These are phyloP conservation scores for Austroboletus niveus DNA, from an alignment of 1,284 basidiomycete genomes.

Conservation along the genomic window DNA sequence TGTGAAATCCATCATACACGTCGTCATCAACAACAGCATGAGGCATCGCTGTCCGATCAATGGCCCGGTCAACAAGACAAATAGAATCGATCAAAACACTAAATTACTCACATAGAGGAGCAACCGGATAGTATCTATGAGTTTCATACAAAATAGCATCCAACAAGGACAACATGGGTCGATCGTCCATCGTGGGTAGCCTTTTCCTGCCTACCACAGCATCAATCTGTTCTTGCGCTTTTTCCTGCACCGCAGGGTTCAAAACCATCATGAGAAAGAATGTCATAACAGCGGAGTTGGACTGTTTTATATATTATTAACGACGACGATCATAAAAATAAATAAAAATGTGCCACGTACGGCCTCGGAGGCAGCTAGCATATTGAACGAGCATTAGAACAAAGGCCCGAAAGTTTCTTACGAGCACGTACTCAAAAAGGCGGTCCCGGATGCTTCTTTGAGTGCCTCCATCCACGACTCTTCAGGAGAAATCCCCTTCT, in stretches of 20 bases:
- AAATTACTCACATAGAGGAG: slow-evolving; percentile 9
- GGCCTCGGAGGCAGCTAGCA: slow-evolving; percentile 9
- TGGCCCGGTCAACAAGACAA: not conserved
- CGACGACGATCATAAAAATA: too few relatives aligned
- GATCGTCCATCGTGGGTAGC: slow-evolving; percentile 32
- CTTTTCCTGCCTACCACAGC: slow-evolving; percentile 23
- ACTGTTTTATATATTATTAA: not conserved
- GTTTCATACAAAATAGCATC: slow-evolving; percentile 30
- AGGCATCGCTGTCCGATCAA: not conserved
- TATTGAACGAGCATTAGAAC: not conserved
- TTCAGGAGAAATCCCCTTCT: not conserved
- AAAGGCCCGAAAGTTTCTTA: not conserved
- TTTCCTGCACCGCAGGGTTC: slow-evolving; percentile 28
- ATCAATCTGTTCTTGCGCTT: slow-evolving; percentile 34
- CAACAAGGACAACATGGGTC: slow-evolving; percentile 28
- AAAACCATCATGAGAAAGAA: slow-evolving; percentile 35
- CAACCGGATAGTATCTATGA: slow-evolving; percentile 1
- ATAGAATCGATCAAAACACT: not conserved
- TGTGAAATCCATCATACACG: not conserved
- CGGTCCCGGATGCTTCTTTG: slow-evolving; percentile 3
- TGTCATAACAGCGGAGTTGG: slow-evolving; percentile 6
- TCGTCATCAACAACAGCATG: slow-evolving; percentile 5
- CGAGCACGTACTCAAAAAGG: slow-evolving; percentile 1
- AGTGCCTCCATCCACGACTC: not conserved
- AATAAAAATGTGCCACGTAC: not conserved